These are phyloP conservation scores for Saturnispora bothae DNA, from an alignment of 805 yeast genomes.

Conservation along the genomic window DNA sequence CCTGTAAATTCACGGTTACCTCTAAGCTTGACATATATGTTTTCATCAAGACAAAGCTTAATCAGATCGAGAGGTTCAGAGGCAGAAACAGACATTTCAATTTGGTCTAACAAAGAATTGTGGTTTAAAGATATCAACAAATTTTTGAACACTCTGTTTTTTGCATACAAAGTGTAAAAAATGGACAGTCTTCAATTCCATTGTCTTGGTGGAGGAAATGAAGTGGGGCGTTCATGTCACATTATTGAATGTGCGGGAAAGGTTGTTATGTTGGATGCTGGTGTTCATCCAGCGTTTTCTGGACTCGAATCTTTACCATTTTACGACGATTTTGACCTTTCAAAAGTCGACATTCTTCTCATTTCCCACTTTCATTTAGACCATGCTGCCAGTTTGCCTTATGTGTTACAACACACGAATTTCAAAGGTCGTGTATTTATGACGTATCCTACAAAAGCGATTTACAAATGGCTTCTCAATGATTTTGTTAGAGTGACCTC, in stretches of 20 bases:
- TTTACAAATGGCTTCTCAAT: constrained; percentile 86
- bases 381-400: constrained; percentile 96
- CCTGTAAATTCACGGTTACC: constrained; percentile 93
- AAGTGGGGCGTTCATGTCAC: constrained; percentile 95
- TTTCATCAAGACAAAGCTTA: constrained; percentile 77
- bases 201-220: constrained; percentile 96
- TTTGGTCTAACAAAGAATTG: no score
- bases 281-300: constrained; percentile 90
- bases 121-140: not conserved
- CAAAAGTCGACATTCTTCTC: constrained; percentile 74
- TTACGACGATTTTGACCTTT: constrained; percentile 87
- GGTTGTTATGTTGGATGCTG: constrained; percentile 95
- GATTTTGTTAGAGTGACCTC: constrained; percentile 90
- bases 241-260: constrained; percentile 86
- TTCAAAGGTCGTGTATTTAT: constrained; percentile 94
- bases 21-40: constrained; percentile 77
- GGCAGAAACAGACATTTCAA: constrained; percentile 12
- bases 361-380: constrained; percentile 95
- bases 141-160: not conserved
- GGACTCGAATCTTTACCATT: constrained; percentile 90
- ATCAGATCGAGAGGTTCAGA: constrained; percentile 86
- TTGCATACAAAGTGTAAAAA: not conserved
- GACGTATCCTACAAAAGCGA: constrained; percentile 99
- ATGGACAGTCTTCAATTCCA: constrained; percentile 46
- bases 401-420: constrained; percentile 93